These are phyloP conservation scores for Dacryopinax primogenitus DNA, from an alignment of 768 basidiomycete genomes.

Conservation along the genomic window DNA sequence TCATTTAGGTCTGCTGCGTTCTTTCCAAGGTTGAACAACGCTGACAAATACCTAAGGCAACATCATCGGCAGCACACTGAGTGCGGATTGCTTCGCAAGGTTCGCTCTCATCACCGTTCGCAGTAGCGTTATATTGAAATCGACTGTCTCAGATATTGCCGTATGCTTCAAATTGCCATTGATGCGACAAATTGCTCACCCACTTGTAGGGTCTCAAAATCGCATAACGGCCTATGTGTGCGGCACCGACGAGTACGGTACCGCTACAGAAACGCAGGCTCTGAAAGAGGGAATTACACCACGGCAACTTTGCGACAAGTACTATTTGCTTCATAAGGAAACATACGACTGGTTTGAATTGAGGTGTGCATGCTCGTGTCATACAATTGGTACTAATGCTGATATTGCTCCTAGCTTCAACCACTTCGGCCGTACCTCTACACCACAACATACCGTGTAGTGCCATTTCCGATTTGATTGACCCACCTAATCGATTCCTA, in stretches of 20 bases:
- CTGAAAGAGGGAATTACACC: conserved; percentile 75
- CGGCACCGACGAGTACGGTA: conserved; percentile 99
- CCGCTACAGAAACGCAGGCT: conserved; percentile 96
- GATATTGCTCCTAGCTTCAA: conserved; percentile 52
- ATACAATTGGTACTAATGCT: neutral
- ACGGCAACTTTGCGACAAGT: conserved; percentile 76
- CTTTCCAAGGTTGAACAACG: neutral
- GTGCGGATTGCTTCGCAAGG: conserved; percentile 93
- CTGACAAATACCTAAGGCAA: conserved; percentile 41
- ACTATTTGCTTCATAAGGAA: conserved; percentile 73
- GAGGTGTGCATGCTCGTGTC: conserved; percentile 37
- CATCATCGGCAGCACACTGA: conserved; percentile 89
- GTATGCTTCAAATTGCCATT: conserved; percentile 2
- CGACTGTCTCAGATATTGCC: conserved; percentile 5
- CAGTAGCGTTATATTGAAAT: neutral
- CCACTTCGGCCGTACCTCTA: conserved; percentile 90
- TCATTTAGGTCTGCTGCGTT: conserved; percentile 56
- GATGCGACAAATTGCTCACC: neutral
- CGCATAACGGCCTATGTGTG: conserved; percentile 86
- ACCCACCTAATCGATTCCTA: conserved; percentile 23
- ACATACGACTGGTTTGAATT: conserved; percentile 98
- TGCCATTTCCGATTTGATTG: conserved; percentile 17
- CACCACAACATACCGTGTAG: conserved; percentile 76
- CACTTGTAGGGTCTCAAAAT: conserved; percentile 51
- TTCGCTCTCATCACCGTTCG: conserved; percentile 32